These are phyloP conservation scores for Penicillium malachiteum DNA, from an alignment of 495 filamentous ascomycete genomes.

Conservation along the genomic window DNA sequence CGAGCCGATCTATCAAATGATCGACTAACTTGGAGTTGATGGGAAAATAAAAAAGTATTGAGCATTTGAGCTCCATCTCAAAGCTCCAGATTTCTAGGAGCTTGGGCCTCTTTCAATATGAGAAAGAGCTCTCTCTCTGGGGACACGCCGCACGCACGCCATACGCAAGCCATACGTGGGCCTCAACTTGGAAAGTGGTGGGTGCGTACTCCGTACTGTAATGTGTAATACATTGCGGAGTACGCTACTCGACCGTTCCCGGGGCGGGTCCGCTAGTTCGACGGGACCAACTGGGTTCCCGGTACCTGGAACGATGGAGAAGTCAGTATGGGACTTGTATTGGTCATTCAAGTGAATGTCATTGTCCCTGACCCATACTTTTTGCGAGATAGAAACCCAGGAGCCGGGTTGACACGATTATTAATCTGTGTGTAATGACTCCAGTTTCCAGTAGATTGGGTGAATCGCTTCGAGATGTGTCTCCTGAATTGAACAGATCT, in stretches of 20 bases:
- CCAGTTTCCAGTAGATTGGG: too few species aligned
- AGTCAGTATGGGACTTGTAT: slow-evolving; percentile 8
- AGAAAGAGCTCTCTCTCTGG: too few species aligned
- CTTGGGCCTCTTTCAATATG: slow-evolving; percentile 12
- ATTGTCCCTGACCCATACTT: slow-evolving; percentile 18
- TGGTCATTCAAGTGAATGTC: slow-evolving; percentile 11
- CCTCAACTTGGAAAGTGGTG: background rate
- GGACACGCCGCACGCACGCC: too few species aligned
- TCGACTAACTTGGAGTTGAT: background rate
- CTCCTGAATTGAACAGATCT: too few species aligned
- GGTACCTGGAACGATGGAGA: slow-evolving; percentile 23
- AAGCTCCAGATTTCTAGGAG: slow-evolving; percentile 19
- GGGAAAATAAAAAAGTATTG: background rate
- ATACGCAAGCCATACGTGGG: background rate
- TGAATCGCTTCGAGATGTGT: too few species aligned
- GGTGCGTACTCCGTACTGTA: background rate
- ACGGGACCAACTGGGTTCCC: slow-evolving; percentile 13
- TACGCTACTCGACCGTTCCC: slow-evolving; percentile 20
- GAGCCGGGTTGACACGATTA: background rate
- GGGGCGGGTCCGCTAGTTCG: slow-evolving; percentile 17
- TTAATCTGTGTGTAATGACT: background rate
- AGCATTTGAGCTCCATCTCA: background rate
- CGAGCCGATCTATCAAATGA: background rate
- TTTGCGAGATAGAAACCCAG: background rate
- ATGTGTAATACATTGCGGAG: slow-evolving; percentile 17